These are phyloP conservation scores for Cercospora janseana DNA, from an alignment of 2,329 filamentous ascomycete genomes.

Conservation along the genomic window DNA sequence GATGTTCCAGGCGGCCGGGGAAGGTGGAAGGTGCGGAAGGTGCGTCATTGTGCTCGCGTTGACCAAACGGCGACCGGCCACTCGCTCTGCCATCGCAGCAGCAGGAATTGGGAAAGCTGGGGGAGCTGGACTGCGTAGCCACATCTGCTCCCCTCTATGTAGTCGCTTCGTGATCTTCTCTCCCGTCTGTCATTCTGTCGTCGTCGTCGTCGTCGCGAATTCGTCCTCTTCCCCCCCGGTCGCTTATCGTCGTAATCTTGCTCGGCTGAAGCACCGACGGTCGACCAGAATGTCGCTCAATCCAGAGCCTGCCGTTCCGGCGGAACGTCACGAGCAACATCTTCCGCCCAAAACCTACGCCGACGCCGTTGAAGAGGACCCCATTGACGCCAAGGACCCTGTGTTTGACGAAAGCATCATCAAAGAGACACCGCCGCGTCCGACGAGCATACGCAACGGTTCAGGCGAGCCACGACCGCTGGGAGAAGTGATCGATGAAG, in stretches of 20 bases:
- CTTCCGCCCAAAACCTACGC: constrained; percentile 47
- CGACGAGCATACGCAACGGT: constrained; percentile 25
- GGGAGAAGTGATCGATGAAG: constrained; percentile 39
- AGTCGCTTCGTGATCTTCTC: too few species aligned
- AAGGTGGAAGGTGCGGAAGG: not conserved
- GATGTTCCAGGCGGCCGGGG: not conserved
- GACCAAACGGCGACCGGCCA: not conserved
- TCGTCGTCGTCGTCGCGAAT: not conserved
- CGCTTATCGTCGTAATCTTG: not conserved
- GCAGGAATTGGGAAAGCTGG: too few species aligned
- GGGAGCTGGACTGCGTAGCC: too few species aligned
- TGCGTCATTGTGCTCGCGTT: constrained; percentile 1
- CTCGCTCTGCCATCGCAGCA: not conserved
- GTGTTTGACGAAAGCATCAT: constrained; percentile 30
- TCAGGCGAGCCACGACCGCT: constrained; percentile 35
- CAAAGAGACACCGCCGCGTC: constrained; percentile 39
- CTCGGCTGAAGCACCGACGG: constrained; percentile 7
- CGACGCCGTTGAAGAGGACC: constrained; percentile 40
- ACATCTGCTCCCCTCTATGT: too few species aligned
- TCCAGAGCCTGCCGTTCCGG: constrained; percentile 42
- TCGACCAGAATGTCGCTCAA: constrained; percentile 46
- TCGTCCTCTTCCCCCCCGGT: not conserved
- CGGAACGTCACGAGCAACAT: constrained; percentile 40
- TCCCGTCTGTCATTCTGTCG: too few species aligned
- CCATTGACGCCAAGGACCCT: constrained; percentile 19